Base-by-base conservation (phyloP, 148 eudicot species). In the Pouteria glomerata region DNA sequence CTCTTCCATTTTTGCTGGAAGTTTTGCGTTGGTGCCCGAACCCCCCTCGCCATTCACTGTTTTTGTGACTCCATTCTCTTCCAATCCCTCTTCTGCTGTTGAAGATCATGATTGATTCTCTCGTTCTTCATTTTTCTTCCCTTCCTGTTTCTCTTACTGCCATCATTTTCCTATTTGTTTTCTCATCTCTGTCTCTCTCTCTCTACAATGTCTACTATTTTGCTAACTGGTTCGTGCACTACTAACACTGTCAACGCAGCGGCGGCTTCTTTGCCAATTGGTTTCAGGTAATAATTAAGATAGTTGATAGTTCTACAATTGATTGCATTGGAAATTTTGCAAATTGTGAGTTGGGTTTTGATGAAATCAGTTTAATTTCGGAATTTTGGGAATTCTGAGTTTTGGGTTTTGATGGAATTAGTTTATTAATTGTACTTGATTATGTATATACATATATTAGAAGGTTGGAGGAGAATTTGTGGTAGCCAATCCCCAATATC, bases 141-240 rank as follows among this genome's bases (percentile, higher is more conserved):
- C 56, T 16, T 39, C 7, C 26, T 44, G 37, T 27, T 63, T 39
- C 41, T 73, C 60, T 63, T 45, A 14, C 30, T 6, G 13, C 0
- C 50, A 8, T 18, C 37, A 24, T 61, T 62, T 26, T 51, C 44
- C 39, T 34, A 2, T 69, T 14, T 39, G 0, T 39, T 39, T 39
- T 39, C 44, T 39, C 44, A 5, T 10, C 44, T 4, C n/a, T 26
- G 2, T 45, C 16, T 26, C 14, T 39, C 53, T 55, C 14, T 57
- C 16, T 66, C 24, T 41, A 57, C 42, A 75, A 81, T 78, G 84
- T 16, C 82, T 77, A 63, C 68, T 63, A 77, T 69, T 39, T 68
- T 77, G 52, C 15, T 75, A 27, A 21, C 73, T 57, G 42, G 63
- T 50, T 61, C 70, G 23, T 19, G 61, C 7, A 63, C 59, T n/a